These are phyloP conservation scores for Rhizophora mangle DNA, from an alignment of 345 rosid species.

Conservation along the genomic window DNA sequence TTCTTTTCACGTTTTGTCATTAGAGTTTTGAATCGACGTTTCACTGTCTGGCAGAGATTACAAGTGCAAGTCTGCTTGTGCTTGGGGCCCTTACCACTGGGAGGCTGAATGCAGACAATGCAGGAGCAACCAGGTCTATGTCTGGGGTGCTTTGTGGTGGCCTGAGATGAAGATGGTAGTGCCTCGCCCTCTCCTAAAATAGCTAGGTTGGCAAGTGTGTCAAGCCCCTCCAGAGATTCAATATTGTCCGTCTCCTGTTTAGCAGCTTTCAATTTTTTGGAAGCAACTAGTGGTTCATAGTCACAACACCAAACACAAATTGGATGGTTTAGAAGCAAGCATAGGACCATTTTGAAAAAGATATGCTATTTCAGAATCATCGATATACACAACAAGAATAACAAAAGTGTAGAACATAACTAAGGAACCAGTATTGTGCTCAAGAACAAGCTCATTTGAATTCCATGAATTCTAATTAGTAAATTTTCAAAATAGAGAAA, in stretches of 20 bases:
- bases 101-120: slow-evolving; percentile 91
- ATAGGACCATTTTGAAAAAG: slow-evolving; percentile 11
- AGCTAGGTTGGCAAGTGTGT: slow-evolving; percentile 65
- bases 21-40: slow-evolving; percentile 74
- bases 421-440: background rate
- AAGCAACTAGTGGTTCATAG: slow-evolving; percentile 31
- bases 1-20: slow-evolving; percentile 69
- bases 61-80: slow-evolving; percentile 80
- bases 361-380: slow-evolving; percentile 4
- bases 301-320: slow-evolving; percentile 11
- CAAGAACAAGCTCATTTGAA: background rate
- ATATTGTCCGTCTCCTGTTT: slow-evolving; percentile 42
- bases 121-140: slow-evolving; percentile 92
- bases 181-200: slow-evolving; percentile 57
- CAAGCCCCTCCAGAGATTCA: slow-evolving; percentile 60
- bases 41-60: slow-evolving; percentile 63
- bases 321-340: slow-evolving; percentile 3
- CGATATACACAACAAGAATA: slow-evolving; percentile 7
- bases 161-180: slow-evolving; percentile 47
- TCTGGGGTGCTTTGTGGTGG: slow-evolving; percentile 87
- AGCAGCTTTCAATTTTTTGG: slow-evolving; percentile 51
- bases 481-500: background rate
- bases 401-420: background rate
- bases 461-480: background rate
- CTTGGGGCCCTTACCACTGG: slow-evolving; percentile 86